Conservation (phyloP, 1,284 basidiomycete genomes). For the Coriolopsis trogii region DNA sequence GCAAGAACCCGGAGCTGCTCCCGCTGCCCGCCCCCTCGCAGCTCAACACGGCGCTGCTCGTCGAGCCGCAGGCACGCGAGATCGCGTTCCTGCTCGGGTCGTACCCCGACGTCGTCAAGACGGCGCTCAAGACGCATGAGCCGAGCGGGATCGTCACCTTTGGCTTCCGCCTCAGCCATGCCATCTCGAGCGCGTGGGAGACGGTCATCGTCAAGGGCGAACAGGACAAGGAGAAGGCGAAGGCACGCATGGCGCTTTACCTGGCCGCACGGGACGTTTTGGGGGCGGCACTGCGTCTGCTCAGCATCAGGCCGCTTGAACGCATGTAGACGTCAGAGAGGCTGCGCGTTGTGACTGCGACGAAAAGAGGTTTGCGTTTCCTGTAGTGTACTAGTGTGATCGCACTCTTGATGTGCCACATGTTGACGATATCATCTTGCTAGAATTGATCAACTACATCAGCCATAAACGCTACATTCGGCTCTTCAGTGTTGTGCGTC, state of each 20-base stretch:
- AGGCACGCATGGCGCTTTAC: constrained; percentile 92
- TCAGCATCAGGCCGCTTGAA: constrained; percentile 90
- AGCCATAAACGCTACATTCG: too few relatives aligned
- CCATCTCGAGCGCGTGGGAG: constrained; percentile 90
- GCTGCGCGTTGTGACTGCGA: neutral
- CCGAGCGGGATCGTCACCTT: constrained; percentile 89
- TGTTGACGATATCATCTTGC: too few relatives aligned
- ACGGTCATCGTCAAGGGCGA: constrained; percentile 43
- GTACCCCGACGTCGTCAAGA: constrained; percentile 91
- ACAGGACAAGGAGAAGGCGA: constrained; percentile 47
- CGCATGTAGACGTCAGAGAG: constrained; percentile 73
- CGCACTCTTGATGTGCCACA: too few relatives aligned
- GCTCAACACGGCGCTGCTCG: constrained; percentile 74
- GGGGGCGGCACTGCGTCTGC: constrained; percentile 82
- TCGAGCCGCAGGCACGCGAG: constrained; percentile 79
- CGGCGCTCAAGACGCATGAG: constrained; percentile 85
- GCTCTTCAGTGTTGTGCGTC: too few relatives aligned
- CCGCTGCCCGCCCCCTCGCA: constrained; percentile 72
- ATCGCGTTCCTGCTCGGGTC: constrained; percentile 85
- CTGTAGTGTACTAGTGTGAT: too few relatives aligned
- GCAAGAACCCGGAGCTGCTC: constrained; percentile 90
- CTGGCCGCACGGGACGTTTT: constrained; percentile 89
- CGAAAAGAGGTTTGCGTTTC: neutral
- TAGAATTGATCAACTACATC: too few relatives aligned
- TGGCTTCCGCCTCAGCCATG: constrained; percentile 76